Base-by-base conservation (phyloP, 225 moss, liverwort and hornwort genomes). In the Asterella californica region DNA sequence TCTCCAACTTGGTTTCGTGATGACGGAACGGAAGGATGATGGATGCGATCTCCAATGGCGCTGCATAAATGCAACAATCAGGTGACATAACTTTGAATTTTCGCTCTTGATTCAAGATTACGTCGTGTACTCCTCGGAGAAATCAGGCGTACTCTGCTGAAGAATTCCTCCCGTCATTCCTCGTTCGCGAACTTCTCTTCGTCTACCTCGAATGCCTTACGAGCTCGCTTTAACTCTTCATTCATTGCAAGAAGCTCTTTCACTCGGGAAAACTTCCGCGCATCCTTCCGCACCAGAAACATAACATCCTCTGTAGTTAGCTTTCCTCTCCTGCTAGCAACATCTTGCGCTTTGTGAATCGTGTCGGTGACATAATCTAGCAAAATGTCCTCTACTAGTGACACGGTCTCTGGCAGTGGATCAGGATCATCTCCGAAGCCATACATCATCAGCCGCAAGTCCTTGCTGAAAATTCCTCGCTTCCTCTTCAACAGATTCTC, bases 391-490 rank as follows among this genome's bases (percentile, higher is more conserved):
- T 94, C 96, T 78, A 93, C 81, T 80, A 96, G 83, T 80, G 85
- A 77, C 82, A 96, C 92, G 11, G 94, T 96, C 89, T 96, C 94
- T 10, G 91, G 90, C 92, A 96, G 84, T 36, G 94, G 92, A 83
- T 96, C 94, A 68, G 94, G 90, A 79, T 96, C 93, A 32, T 96
- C 96, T 29, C 96, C 96, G 47, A 92, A 96, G 9, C 96, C 95
- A 81, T 94, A 94, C 94, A 96, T 94, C 92, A 96, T 94, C 76
- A 90, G 83, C 74, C 94, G 86, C 80, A 96, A 90, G 80, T 94
- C 94, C 79, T 92, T 94, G 80, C 87, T 91, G 27, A 92, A 91
- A 69, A 94, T 80, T 4, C 94, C 94, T 2, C 96, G 92, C 81
- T 96, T 94, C 84, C 96, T 88, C 82, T 96, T 96, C 59, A 90